These are phyloP conservation scores for Dimargaris verticillata DNA, from an alignment of 192 early-diverging fungal genomes.

Conservation along the genomic window DNA sequence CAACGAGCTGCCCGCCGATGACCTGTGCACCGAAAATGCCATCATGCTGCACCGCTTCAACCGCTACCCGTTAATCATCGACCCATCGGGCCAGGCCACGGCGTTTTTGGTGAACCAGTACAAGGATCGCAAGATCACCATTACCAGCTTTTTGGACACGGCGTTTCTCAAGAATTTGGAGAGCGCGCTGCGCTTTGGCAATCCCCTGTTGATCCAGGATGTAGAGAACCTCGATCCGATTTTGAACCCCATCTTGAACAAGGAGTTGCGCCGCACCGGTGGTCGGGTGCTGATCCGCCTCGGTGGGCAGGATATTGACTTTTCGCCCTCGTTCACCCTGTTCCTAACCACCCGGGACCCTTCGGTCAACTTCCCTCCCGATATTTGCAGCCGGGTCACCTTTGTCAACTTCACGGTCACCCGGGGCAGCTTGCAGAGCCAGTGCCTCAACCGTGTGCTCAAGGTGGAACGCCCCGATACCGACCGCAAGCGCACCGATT, in stretches of 20 bases:
- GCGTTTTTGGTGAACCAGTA: conserved; percentile 74
- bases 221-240: conserved; percentile 96
- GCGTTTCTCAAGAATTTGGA: conserved; percentile 95
- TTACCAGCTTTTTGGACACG: conserved; percentile 95
- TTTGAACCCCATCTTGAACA: conserved; percentile 94
- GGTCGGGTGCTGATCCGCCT: conserved; percentile 88
- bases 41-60: conserved; percentile 91
- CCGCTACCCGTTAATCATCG: conserved; percentile 93
- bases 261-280: conserved; percentile 87
- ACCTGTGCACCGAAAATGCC: conserved; percentile 94
- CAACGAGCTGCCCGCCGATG: conserved; percentile 70
- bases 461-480: conserved; percentile 92
- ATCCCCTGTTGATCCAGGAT: conserved; percentile 90
- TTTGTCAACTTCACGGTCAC: conserved; percentile 99
- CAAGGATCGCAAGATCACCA: conserved; percentile 71
- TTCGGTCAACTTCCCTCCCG: conserved; percentile 82
- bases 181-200: conserved; percentile 95
- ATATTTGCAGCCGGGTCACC: conserved; percentile 91
- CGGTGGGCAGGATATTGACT: conserved; percentile 97
- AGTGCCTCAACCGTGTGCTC: conserved; percentile 92
- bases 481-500: conserved; percentile 77
- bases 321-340: conserved; percentile 89
- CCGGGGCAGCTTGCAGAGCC: conserved; percentile 84
- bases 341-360: conserved; percentile 93
- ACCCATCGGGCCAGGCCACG: conserved; percentile 88